phyloP scores from a whole-genome alignment of 768 basidiomycete species.

The Trametes gibbosa region DNA sequence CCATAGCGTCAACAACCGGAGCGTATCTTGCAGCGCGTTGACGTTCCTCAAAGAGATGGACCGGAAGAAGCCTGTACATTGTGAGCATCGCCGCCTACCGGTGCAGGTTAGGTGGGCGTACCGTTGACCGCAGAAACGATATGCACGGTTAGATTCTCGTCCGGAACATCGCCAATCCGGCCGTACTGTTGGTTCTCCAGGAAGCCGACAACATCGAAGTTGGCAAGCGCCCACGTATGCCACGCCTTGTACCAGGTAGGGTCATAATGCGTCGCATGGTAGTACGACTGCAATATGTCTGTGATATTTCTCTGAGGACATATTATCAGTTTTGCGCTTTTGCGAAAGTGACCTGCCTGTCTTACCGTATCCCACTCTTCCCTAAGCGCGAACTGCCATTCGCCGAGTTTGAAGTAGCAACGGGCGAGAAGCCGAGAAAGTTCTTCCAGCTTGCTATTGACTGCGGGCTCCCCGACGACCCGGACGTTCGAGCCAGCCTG shows the following conservation, averaged over 20 bases:
- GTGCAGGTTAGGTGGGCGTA: constrained; percentile 26
- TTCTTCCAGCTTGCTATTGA: constrained; percentile 61
- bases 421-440: constrained; percentile 88
- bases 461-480: constrained; percentile 42
- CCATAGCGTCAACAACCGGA: constrained; percentile 93
- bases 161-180: constrained; percentile 54
- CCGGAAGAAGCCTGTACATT: constrained; percentile 77
- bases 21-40: constrained; percentile 91
- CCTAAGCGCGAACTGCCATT: constrained; percentile 85
- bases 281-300: constrained; percentile 82
- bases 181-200: constrained; percentile 66
- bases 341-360: too few relatives aligned
- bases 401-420: constrained; percentile 94
- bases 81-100: constrained; percentile 11
- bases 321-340: not conserved
- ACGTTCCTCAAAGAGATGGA: constrained; percentile 89
- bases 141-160: constrained; percentile 68
- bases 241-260: constrained; percentile 98
- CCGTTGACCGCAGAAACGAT: constrained; percentile 94
- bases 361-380: constrained; percentile 60
- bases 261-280: constrained; percentile 86
- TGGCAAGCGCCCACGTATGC: constrained; percentile 98
- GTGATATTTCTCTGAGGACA: constrained; percentile 64
- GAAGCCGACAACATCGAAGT: constrained; percentile 88
- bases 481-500: constrained; percentile 39